Evolutionary conservation across 257 asterid genomes (phyloP).

Genomic region (Galeopsis tetrahit): DNA sequence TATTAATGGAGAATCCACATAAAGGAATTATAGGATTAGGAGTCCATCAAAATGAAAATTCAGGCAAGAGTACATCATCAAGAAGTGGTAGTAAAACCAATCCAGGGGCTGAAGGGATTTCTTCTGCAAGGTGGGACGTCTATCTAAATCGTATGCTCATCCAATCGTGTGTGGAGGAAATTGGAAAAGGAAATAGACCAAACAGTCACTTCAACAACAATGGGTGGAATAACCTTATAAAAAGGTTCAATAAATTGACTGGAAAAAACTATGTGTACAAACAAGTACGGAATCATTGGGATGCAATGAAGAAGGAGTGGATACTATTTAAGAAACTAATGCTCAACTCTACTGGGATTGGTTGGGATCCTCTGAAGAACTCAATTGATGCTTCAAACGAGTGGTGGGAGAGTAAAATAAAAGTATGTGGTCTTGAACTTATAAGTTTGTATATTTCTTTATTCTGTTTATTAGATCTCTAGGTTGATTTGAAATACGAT

Average conservation of each 20-base stretch:
- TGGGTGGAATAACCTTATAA: not conserved
- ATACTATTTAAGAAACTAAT: not conserved
- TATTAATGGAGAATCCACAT: not conserved
- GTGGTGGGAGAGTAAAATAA: not conserved
- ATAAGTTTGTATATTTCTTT: not conserved
- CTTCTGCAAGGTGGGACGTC: not conserved
- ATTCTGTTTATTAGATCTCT: too few relatives aligned
- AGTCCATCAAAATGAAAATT: too few relatives aligned
- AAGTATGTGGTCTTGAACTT: not conserved
- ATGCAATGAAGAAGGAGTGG: conserved; percentile 1
- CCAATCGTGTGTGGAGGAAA: not conserved
- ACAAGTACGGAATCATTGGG: conserved; percentile 7
- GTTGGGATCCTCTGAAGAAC: not conserved
- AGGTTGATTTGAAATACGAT: too few relatives aligned
- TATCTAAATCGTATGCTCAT: not conserved
- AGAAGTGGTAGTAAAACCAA: not conserved
- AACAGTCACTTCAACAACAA: not conserved
- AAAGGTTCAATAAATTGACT: not conserved
- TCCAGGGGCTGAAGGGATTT: not conserved
- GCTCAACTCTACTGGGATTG: not conserved
- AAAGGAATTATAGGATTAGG: not conserved
- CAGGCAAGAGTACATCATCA: not conserved
- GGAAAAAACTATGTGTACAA: not conserved
- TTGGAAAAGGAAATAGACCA: not conserved
- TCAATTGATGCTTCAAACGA: not conserved